phyloP scores from a whole-genome alignment of 2,329 filamentous ascomycete species.

The Albifimbria verrucaria region DNA sequence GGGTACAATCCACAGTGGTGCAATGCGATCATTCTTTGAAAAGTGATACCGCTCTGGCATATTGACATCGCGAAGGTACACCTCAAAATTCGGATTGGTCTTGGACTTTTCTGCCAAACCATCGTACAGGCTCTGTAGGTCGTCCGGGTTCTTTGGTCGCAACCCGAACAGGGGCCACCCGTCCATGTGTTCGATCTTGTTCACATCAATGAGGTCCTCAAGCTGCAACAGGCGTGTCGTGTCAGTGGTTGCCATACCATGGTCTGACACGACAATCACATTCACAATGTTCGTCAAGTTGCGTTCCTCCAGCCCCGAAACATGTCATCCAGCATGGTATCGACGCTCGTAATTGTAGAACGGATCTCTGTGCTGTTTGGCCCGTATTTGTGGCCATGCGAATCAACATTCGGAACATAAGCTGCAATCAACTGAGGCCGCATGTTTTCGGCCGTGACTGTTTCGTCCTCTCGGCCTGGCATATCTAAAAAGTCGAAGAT shows the following conservation, averaged over 20 bases:
- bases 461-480: slow-evolving; percentile 64
- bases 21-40: slow-evolving; percentile 80
- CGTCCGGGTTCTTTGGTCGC: slow-evolving; percentile 67
- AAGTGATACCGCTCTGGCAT: slow-evolving; percentile 97
- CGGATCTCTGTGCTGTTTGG: slow-evolving; percentile 93
- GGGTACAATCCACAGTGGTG: slow-evolving; percentile 90
- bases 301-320: slow-evolving; percentile 73
- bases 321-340: slow-evolving; percentile 75
- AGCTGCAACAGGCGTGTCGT: slow-evolving; percentile 77
- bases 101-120: slow-evolving; percentile 53
- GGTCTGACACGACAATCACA: slow-evolving; percentile 92
- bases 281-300: slow-evolving; percentile 91
- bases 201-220: slow-evolving; percentile 80
- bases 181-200: slow-evolving; percentile 77
- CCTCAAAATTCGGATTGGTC: slow-evolving; percentile 69
- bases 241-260: slow-evolving; percentile 96
- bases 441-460: slow-evolving; percentile 46
- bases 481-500: slow-evolving; percentile 82
- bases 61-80: slow-evolving; percentile 80
- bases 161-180: slow-evolving; percentile 94
- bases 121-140: slow-evolving; percentile 67
- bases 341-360: slow-evolving; percentile 72
- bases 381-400: slow-evolving; percentile 81
- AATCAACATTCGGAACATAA: slow-evolving; percentile 91
- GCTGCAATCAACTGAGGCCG: slow-evolving; percentile 89